phyloP scores from a whole-genome alignment of 179 eudicot genomes.

The Carnegiea gigantea region DNA sequence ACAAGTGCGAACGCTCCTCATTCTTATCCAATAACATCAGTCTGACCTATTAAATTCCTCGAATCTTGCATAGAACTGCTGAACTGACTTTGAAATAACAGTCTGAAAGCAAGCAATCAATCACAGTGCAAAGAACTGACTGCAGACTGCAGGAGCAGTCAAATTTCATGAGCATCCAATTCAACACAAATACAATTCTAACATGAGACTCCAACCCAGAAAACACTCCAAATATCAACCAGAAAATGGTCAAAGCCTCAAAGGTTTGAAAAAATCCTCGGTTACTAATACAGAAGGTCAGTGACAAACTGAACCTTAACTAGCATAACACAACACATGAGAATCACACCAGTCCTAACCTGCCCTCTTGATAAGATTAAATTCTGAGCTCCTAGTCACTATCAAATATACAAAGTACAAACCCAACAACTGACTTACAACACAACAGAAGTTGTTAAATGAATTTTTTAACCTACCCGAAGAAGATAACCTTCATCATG shows the following conservation, averaged over 20 bases:
- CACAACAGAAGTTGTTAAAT: conserved; percentile 4
- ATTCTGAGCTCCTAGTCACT: conserved; percentile 5
- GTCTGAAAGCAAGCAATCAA: not conserved
- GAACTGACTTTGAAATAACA: not conserved
- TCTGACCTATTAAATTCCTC: not conserved
- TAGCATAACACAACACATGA: not conserved
- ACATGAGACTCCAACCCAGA: not conserved
- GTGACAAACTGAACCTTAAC: conserved; percentile 29
- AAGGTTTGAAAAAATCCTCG: conserved; percentile 5
- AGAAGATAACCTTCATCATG: not conserved
- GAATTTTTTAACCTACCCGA: conserved; percentile 4
- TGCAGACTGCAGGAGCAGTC: not conserved
- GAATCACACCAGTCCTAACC: conserved; percentile 11
- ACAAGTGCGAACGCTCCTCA: no score
- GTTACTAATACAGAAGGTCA: conserved; percentile 21
- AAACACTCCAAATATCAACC: conserved; percentile 8
- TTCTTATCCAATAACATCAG: no score
- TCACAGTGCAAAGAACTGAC: not conserved
- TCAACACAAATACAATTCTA: conserved; percentile 1
- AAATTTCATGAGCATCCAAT: not conserved
- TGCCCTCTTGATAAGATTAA: conserved; percentile 14
- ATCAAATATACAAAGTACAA: conserved; percentile 25
- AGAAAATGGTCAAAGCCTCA: conserved; percentile 10
- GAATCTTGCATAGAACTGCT: not conserved
- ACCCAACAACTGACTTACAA: conserved; percentile 23